A percentile compares a stretch with the other conserved stretches of the same genome.
Conservation (phyloP, 2,329 filamentous ascomycete genomes). For the Tetracladium maxilliforme region DNA sequence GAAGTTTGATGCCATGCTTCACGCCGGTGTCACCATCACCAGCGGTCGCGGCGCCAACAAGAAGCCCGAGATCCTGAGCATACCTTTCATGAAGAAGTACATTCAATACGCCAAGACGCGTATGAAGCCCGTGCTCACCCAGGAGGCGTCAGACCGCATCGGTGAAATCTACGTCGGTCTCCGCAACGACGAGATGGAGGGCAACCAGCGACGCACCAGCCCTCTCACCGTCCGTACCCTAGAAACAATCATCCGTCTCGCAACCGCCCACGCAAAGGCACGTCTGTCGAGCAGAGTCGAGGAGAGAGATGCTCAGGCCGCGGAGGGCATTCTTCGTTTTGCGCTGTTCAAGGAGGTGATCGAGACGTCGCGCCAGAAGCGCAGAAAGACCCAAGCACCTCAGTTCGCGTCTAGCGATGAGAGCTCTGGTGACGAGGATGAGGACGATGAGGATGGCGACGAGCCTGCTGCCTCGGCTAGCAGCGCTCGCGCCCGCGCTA, state of each 20-base stretch:
- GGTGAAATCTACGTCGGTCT: constrained; percentile 81
- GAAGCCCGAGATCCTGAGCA: constrained; percentile 78
- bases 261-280: constrained; percentile 89
- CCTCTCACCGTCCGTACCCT: constrained; percentile 95
- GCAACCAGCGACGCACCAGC: constrained; percentile 83
- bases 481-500: constrained; percentile 12
- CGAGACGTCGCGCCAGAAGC: constrained; percentile 67
- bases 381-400: constrained; percentile 52
- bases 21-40: constrained; percentile 73
- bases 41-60: constrained; percentile 60
- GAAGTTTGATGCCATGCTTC: constrained; percentile 92
- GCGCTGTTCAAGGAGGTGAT: constrained; percentile 95
- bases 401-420: constrained; percentile 44
- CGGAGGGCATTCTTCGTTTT: constrained; percentile 82
- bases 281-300: constrained; percentile 80
- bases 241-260: constrained; percentile 94
- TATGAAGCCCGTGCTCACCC: constrained; percentile 79
- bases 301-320: constrained; percentile 73
- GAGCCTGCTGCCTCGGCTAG: constrained; percentile 11
- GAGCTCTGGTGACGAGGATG: constrained; percentile 37
- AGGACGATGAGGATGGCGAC: no score
- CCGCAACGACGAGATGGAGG: constrained; percentile 89
- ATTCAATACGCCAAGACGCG: constrained; percentile 94
- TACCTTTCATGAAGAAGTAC: constrained; percentile 98
- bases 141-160: constrained; percentile 84